Evolutionary conservation across 176 grass and related monocot species (phyloP), one percentile per base, ranked within the genome.

Genomic region (Echinochloa phyllopogon): DNA sequence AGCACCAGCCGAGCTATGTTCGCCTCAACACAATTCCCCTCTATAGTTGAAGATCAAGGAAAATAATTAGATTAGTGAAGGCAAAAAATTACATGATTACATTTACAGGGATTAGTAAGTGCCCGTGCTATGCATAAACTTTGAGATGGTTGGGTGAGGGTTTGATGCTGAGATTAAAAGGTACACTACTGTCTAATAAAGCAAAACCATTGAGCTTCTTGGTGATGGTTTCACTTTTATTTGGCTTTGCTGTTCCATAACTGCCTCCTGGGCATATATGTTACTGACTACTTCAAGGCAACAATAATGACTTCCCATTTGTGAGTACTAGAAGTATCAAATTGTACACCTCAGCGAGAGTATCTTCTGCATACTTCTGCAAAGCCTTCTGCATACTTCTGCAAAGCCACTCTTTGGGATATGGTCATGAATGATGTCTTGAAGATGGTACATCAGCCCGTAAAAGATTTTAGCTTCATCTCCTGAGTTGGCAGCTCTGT

Each of bases 61-160:
- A 78, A 65, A 66, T 16, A 52, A 39, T 57, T 16, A 82, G 14
- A 59, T 77, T 78, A 82, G 63, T 15, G 16, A 84, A 60, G 21
- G 67, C 78, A 20, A 66, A 90, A 79, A 79, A 79, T 72, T 87
- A 83, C 29, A 83, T 74, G 82, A 79, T 90, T 83, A 90, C 84
- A 90, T 79, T 79, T 83, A 90, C 79, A 90, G 1, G 50, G 62
- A 83, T 49, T 48, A 40, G 57, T 44, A 8, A 5, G n/a, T 64
- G 33, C 29, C 36, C 15, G 0, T 82, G 80, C 73, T 62, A 68
- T 20, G 17, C 44, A 11, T 72, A 60, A 66, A 29, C 47, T 25
- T 57, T 23, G 15, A 3, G 16, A 20, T 56, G 20, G 36, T 4
- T 21, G 21, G 6, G 16, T n/a, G 20, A 20, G 8, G 10, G 20